These are phyloP conservation scores for Pythium aquatile DNA, from an alignment of 352 stramenopile species.

Conservation along the genomic window DNA sequence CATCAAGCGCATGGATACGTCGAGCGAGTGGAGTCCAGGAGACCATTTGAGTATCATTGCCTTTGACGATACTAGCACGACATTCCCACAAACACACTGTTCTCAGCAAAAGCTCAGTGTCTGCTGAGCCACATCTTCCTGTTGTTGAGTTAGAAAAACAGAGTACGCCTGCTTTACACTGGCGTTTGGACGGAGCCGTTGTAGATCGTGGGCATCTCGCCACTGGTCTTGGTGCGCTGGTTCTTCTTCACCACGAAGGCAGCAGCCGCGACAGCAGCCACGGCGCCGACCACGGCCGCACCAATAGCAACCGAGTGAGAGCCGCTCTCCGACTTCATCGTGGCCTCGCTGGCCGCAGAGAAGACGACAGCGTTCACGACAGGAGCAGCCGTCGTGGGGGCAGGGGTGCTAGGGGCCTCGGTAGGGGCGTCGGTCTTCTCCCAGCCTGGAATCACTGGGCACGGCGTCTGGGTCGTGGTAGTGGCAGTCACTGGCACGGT, in stretches of 20 bases:
- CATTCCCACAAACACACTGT: not conserved
- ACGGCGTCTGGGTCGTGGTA: conserved; percentile 21
- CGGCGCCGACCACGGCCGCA: conserved; percentile 15
- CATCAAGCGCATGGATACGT: not conserved
- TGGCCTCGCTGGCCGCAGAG: not conserved
- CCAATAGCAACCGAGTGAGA: conserved; percentile 13
- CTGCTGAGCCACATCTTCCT: not conserved
- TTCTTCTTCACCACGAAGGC: conserved; percentile 17
- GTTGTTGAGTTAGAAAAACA: conserved; percentile 1
- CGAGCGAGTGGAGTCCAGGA: not conserved
- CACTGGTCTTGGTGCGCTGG: not conserved
- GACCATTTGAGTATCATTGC: not conserved
- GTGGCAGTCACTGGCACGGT: not conserved
- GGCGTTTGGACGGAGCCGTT: conserved; percentile 22
- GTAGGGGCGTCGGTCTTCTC: conserved; percentile 20
- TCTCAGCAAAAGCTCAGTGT: not conserved
- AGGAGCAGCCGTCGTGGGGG: conserved; percentile 10
- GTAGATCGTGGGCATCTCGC: conserved; percentile 11
- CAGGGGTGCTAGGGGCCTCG: not conserved
- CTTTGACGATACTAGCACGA: not conserved
- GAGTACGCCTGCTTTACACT: conserved; percentile 13
- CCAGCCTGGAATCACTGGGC: conserved; percentile 28
- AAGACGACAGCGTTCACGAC: conserved; percentile 7
- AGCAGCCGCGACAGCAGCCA: conserved; percentile 14
- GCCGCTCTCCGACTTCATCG: not conserved